Percentiles rank a stretch among this genome's conserved stretches.
Evolutionary conservation across 495 filamentous ascomycete genomes (phyloP).

Genomic region (Eremomyces bilateralis): DNA sequence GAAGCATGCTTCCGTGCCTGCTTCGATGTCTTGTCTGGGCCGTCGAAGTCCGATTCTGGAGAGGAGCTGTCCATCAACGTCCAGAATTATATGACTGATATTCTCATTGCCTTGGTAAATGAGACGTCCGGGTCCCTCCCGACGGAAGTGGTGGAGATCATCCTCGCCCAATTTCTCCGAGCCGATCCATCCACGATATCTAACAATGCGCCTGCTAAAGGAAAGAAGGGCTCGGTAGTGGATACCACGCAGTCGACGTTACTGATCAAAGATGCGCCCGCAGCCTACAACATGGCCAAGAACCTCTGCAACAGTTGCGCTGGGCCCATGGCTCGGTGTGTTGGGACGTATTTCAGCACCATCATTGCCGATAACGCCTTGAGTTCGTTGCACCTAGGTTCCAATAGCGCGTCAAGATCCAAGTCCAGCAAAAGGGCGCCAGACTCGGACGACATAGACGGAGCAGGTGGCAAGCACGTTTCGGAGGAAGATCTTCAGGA

Average conservation of each 20-base stretch:
- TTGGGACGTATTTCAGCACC: constrained; percentile 93
- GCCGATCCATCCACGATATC: constrained; percentile 41
- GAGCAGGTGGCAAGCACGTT: constrained; percentile 34
- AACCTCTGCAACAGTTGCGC: constrained; percentile 75
- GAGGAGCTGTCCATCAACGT: constrained; percentile 76
- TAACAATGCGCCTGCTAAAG: constrained; percentile 15
- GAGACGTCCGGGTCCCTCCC: constrained; percentile 67
- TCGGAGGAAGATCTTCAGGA: constrained; percentile 72
- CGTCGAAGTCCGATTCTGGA: constrained; percentile 46
- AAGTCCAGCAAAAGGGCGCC: constrained; percentile 6
- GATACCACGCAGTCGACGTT: constrained; percentile 58
- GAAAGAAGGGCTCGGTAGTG: constrained; percentile 29
- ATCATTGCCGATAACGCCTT: constrained; percentile 77
- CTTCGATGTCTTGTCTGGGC: constrained; percentile 80
- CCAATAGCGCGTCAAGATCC: background rate
- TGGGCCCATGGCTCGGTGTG: constrained; percentile 81
- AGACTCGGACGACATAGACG: constrained; percentile 51
- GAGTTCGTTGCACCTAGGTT: constrained; percentile 1
- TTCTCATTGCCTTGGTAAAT: constrained; percentile 69
- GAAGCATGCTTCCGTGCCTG: constrained; percentile 62
- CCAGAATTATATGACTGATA: constrained; percentile 71
- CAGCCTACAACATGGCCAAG: constrained; percentile 91
- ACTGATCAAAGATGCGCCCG: constrained; percentile 60
- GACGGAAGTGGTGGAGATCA: constrained; percentile 67
- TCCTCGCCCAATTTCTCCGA: constrained; percentile 85